Evolutionary conservation across 495 filamentous ascomycete species (phyloP).

Genomic region (Xylaria curta): DNA sequence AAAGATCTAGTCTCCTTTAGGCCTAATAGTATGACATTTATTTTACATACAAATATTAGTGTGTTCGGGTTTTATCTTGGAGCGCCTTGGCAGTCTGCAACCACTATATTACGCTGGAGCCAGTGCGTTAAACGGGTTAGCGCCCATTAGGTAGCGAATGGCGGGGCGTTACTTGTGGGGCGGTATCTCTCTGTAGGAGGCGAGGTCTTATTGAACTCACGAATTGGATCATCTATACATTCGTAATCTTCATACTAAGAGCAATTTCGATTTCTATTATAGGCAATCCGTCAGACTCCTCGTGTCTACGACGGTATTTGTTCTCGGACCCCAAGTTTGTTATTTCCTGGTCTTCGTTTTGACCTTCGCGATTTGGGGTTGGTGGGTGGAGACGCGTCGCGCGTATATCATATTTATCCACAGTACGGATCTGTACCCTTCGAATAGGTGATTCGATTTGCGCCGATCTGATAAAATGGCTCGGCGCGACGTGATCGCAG

Average conservation of each 20-base stretch:
- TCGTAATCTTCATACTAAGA: background rate
- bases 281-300: background rate
- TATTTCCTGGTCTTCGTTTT: background rate
- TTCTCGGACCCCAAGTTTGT: background rate
- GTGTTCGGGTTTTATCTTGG: no score
- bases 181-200: background rate
- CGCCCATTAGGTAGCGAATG: background rate
- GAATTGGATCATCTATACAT: no score
- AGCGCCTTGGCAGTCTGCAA: no score
- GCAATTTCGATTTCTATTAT: background rate
- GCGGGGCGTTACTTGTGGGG: no score
- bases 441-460: conserved; percentile 29
- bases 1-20: no score
- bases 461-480: conserved; percentile 32
- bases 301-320: background rate
- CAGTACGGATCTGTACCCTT: background rate
- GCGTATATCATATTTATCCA: conserved; percentile 6
- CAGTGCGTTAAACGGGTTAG: background rate
- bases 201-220: background rate
- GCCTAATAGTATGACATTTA: no score
- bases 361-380: background rate
- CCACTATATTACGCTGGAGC: no score
- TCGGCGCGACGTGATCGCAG: conserved; percentile 36
- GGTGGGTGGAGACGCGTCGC: conserved; percentile 25
- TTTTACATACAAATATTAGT: no score